phyloP scores from a whole-genome alignment of 1,284 basidiomycete genomes.

The Ganoderma lucidum region DNA sequence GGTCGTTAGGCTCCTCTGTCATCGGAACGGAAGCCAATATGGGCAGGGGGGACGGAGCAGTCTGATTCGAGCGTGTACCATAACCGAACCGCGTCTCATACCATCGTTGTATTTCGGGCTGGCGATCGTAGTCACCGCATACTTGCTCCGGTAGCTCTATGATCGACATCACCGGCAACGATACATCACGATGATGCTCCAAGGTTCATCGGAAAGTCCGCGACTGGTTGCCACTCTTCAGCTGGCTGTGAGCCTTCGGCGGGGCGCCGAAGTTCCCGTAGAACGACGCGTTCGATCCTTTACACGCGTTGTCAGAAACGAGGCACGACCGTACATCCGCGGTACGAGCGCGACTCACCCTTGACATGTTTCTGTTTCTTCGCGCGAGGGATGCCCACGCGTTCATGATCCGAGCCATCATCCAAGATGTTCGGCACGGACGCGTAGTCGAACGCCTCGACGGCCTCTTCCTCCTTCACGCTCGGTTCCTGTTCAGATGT shows the following conservation, averaged over 20 bases:
- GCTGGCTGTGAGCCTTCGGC: constrained; percentile 71
- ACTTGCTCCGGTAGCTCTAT: no score
- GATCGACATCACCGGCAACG: no score
- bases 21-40: background rate
- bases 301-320: constrained; percentile 1
- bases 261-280: constrained; percentile 73
- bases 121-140: no score
- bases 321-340: background rate
- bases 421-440: constrained; percentile 83
- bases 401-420: constrained; percentile 55
- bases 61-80: background rate
- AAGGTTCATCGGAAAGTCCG: constrained; percentile 64
- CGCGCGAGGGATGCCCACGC: constrained; percentile 45
- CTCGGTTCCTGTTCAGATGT: constrained; percentile 15
- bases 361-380: constrained; percentile 57
- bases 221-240: constrained; percentile 76
- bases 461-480: constrained; percentile 36
- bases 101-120: no score
- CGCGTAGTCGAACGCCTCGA: constrained; percentile 79
- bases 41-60: background rate
- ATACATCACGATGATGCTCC: background rate
- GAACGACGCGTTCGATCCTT: constrained; percentile 22
- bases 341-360: constrained; percentile 46
- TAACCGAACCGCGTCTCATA: no score
- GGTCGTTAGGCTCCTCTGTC: background rate